Conservation (phyloP, 2,329 filamentous ascomycete genomes). For the Fonsecaea monophora region DNA sequence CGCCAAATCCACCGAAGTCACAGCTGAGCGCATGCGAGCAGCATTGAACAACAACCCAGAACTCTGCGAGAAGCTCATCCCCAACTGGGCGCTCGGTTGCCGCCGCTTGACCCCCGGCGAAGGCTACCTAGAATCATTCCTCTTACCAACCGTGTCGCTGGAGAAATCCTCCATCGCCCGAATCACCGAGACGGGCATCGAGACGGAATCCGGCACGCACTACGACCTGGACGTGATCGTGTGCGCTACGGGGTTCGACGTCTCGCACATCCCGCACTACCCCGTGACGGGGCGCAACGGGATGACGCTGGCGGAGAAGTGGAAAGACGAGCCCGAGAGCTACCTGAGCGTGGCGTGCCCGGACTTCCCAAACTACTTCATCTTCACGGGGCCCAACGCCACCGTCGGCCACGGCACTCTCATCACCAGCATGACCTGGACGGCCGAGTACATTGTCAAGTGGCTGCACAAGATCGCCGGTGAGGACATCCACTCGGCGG, state of each 20-base stretch:
- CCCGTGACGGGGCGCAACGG: constrained; percentile 45
- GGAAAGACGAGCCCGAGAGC: constrained; percentile 41
- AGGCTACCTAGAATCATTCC: constrained; percentile 59
- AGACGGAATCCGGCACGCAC: constrained; percentile 36
- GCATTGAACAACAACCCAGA: constrained; percentile 37
- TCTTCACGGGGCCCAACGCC: constrained; percentile 44
- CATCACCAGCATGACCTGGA: constrained; percentile 39
- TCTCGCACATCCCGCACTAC: constrained; percentile 47
- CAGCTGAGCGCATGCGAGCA: constrained; percentile 29
- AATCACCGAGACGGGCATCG: constrained; percentile 44
- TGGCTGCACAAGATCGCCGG: constrained; percentile 45
- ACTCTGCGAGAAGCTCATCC: constrained; percentile 38
- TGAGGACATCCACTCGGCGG: constrained; percentile 44
- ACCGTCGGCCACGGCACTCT: constrained; percentile 44
- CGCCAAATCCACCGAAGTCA: constrained; percentile 29
- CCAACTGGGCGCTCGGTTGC: constrained; percentile 49
- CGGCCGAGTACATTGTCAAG: constrained; percentile 43
- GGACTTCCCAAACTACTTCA: constrained; percentile 47
- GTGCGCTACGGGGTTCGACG: constrained; percentile 53
- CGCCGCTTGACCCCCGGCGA: constrained; percentile 59
- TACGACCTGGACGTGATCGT: constrained; percentile 45
- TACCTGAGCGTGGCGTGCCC: constrained; percentile 42
- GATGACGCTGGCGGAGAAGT: constrained; percentile 42
- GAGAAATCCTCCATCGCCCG: constrained; percentile 45
- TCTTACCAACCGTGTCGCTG: constrained; percentile 48